Base-by-base conservation (phyloP, 2,329 filamentous ascomycete genomes). In the Pseudocercospora eumusae region DNA sequence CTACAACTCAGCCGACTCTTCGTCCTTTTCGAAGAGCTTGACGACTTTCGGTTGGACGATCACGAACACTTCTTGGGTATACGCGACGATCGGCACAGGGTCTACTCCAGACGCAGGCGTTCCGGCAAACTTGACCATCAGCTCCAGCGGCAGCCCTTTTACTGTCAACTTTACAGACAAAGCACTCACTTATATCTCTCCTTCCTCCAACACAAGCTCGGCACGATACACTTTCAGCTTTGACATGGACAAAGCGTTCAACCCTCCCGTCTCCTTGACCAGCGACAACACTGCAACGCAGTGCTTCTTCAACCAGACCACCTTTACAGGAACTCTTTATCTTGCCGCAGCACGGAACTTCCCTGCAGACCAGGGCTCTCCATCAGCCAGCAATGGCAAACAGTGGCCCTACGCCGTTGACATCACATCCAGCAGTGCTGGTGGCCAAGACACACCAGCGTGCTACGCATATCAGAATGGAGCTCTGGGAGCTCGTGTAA, bases 31-130 rank as follows among this genome's bases (percentile, higher is more conserved):
- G 11, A 72, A 77, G 6, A 76, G 78, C 20, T 71, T 80, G 4
- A 79, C 83, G 0, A 83, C 80, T 6, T 88, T 89, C 73, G 81
- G 84, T 71, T 90, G 86, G 87, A 79, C 83, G 61, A 86, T 90
- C 61, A 74, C 74, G 1, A 76, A 77, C 8, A 70, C 77, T 0
- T 75, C 77, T 27, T 45, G 66, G 63, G 70, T 72, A 9, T 75
- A 79, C 20, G 75, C 75, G 3, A 76, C 78, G 9, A 75, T 81
- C 11, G 78, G 81, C 1, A 83, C 81, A 9, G 85, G 86, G 69
- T 79, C 82, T 68, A 88, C 86, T 82, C 84, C 88, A 53, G 73
- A 74, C 3, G 71, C 74, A 8, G 70, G 77, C 7, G 70, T 76
- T 21, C 54, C 69, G 62, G 64, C 70, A n/a, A 75, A 78, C 45